A percentile compares a stretch with the other conserved stretches of the same genome.
Conservation (phyloP, 805 yeast species). For the Saturnispora dispora region DNA sequence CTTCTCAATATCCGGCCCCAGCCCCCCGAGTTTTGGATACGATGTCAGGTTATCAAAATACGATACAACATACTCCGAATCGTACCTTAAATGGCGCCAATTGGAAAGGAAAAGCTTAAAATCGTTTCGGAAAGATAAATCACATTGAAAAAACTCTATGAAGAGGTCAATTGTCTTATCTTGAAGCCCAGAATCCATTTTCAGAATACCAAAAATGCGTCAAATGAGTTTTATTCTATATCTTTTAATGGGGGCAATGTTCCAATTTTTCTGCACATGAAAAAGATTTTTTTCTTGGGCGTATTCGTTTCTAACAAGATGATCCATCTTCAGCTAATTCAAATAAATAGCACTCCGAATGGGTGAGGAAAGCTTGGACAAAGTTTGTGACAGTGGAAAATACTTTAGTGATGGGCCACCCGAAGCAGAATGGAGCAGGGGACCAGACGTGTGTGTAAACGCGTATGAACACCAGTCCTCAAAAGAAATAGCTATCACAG, state of each 20-base stretch:
- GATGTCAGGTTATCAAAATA: conserved; percentile 11
- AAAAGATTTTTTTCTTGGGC: neutral
- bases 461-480: neutral
- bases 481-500: neutral
- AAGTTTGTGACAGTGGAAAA: neutral
- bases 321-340: neutral
- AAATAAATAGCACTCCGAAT: neutral
- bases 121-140: neutral
- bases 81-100: conserved; percentile 11
- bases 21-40: conserved; percentile 6
- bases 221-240: neutral
- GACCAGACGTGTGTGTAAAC: neutral
- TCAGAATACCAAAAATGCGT: neutral
- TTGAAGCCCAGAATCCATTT: neutral
- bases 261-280: neutral
- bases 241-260: neutral
- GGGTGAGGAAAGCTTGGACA: neutral
- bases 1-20: no score
- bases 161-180: neutral
- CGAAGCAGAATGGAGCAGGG: neutral
- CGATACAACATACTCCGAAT: conserved; percentile 7
- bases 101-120: conserved; percentile 9
- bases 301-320: no score
- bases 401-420: neutral
- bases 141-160: neutral